Base-by-base conservation (phyloP, 2,329 filamentous ascomycete species). In the Gaeumannomyces tritici region DNA sequence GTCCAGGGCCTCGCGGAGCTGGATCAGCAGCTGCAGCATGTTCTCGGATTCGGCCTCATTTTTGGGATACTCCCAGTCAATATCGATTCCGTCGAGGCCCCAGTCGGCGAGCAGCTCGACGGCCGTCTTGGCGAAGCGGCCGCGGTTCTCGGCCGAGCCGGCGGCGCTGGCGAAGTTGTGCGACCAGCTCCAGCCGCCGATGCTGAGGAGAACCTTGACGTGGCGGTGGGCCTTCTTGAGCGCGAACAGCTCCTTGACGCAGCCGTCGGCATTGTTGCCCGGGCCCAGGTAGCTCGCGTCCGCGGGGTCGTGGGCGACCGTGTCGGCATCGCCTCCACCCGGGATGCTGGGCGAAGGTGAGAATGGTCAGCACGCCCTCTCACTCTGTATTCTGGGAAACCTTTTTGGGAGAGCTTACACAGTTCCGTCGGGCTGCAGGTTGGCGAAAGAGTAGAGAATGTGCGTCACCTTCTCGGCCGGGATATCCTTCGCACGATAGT, bases 111-210 rank as follows among this genome's bases (percentile, higher is more conserved):
- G 79, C 61, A 95, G 73, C 9, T 79, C 74, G 0, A 93, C 87
- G 2, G 90, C 85, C 4, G 82, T 84, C 57, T 81, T 75, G 7
- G 91, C 91, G 74, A 96, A 96, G 1, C 68, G 82, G 47, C 78
- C 73, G 21, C 91, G 83, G 21, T 84, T 86, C 2, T 78, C 74
- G 0, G 81, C 79, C 0, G 87, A 89, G 64, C 84, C 85, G 12
- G 87, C 85, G 0, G 87, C 87, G 1, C 78, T 77, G 0, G 89
- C 79, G 71, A 96, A 93, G 72, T 91, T 90, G 67, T 81, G 77
- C 2, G 89, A 91, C 74, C 90, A 95, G 0, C 89, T 92, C 89
- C 89, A 96, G 33, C 92, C 91, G 59, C 92, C 92, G 66, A 96
- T 91, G 59, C 85, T 90, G 4, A 96, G 81, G 27, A 96, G 78